Conservation (phyloP, 2,329 filamentous ascomycete genomes). For the Ascosphaera pollenicola region DNA sequence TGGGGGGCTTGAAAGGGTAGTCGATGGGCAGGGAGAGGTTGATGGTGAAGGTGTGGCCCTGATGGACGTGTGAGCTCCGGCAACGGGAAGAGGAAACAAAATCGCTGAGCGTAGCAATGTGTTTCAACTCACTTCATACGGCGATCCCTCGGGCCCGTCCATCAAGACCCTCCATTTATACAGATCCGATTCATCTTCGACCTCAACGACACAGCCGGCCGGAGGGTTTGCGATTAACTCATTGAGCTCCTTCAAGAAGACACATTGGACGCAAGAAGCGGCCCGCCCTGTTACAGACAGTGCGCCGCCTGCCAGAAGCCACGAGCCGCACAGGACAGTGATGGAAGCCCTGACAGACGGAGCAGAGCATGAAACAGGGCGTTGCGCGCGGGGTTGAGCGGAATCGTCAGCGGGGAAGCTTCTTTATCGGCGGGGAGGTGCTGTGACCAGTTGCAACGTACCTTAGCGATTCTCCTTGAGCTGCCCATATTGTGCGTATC, state of each 20-base stretch:
- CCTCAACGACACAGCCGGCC: slow-evolving; percentile 31
- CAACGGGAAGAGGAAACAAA: too few relatives aligned
- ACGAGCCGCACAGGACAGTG: too few relatives aligned
- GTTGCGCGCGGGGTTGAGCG: too few relatives aligned
- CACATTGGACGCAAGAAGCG: neutral
- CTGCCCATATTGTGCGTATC: neutral
- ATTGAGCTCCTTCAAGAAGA: slow-evolving; percentile 31
- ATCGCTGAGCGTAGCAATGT: too few relatives aligned
- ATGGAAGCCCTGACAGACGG: too few relatives aligned
- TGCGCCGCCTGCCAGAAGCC: too few relatives aligned
- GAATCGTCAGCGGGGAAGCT: too few relatives aligned
- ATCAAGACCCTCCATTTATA: slow-evolving; percentile 46
- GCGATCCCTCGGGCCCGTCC: slow-evolving; percentile 41
- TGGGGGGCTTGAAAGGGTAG: slow-evolving; percentile 79
- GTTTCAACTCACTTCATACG: slow-evolving; percentile 33
- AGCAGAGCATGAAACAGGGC: too few relatives aligned
- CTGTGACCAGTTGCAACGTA: neutral
- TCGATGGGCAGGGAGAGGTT: slow-evolving; percentile 50
- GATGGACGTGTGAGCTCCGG: slow-evolving; percentile 1
- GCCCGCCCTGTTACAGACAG: neutral
- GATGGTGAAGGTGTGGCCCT: slow-evolving; percentile 55
- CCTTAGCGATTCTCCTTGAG: neutral
- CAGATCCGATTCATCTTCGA: slow-evolving; percentile 41
- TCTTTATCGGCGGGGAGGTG: too few relatives aligned
- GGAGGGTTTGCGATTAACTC: slow-evolving; percentile 35